These are phyloP conservation scores for Daldinia eschscholtzii DNA, from an alignment of 2,329 filamentous ascomycete genomes.

Conservation along the genomic window DNA sequence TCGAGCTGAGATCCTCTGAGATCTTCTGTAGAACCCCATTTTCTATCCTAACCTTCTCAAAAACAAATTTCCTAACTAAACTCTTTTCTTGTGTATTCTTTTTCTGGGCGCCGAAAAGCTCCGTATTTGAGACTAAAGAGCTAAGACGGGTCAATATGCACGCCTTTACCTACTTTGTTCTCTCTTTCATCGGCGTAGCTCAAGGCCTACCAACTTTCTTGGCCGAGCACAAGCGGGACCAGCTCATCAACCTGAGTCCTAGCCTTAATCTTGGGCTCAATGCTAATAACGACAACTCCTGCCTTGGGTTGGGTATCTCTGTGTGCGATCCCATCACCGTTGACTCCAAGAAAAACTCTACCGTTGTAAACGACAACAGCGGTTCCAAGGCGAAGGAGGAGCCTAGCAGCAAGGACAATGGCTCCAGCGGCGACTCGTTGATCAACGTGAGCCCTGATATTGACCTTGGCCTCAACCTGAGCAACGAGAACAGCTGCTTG, in stretches of 20 bases:
- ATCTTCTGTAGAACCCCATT: constrained; percentile 18
- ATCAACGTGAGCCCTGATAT: constrained; percentile 35
- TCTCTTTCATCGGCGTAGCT: constrained; percentile 39
- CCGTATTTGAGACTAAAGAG: constrained; percentile 13
- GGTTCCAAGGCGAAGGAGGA: constrained; percentile 16
- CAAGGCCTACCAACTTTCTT: constrained; percentile 34
- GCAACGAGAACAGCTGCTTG: constrained; percentile 38
- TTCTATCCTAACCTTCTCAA: background rate
- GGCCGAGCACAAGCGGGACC: constrained; percentile 30
- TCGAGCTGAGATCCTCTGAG: constrained; percentile 16
- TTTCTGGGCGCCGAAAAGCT: constrained; percentile 8
- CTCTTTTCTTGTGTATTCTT: background rate
- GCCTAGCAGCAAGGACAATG: background rate
- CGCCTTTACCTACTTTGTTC: constrained; percentile 32
- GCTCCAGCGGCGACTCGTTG: constrained; percentile 22
- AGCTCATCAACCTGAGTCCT: constrained; percentile 41
- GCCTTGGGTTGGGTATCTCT: constrained; percentile 44
- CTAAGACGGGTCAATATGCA: constrained; percentile 37
- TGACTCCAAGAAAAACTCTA: constrained; percentile 37
- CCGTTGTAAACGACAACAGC: constrained; percentile 19
- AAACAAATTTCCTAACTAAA: constrained; percentile 7
- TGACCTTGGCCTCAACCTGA: constrained; percentile 18
- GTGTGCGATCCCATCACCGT: constrained; percentile 49
- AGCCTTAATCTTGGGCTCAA: constrained; percentile 29
- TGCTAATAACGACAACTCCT: constrained; percentile 36